phyloP scores from a whole-genome alignment of 2,329 filamentous ascomycete species.

The Canariomyces notabilis region DNA sequence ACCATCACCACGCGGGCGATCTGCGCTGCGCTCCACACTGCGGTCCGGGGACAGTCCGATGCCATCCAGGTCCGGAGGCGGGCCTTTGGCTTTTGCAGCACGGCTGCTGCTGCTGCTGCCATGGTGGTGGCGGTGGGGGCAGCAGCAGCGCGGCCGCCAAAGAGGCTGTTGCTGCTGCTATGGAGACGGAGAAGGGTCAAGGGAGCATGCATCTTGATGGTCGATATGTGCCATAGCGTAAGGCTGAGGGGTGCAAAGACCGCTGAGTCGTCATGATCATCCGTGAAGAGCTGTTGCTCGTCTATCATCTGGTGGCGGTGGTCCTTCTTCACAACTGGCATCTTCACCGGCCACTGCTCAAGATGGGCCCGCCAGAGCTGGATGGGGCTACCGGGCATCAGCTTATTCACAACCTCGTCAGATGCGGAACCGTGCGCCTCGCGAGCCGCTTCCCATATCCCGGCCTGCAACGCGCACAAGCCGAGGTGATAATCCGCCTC shows the following conservation, averaged over 20 bases:
- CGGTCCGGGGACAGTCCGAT: conserved; percentile 5
- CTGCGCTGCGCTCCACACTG: conserved; percentile 3
- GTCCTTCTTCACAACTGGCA: not conserved
- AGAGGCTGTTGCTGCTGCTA: not conserved
- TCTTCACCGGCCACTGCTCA: not conserved
- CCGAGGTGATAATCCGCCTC: conserved; percentile 7
- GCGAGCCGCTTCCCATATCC: conserved; percentile 8
- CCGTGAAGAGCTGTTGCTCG: not conserved
- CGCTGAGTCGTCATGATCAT: not conserved
- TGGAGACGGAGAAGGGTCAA: conserved; percentile 1
- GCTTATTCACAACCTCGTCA: conserved; percentile 9
- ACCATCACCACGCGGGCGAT: not conserved
- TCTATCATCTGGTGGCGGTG: not conserved
- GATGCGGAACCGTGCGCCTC: conserved; percentile 8
- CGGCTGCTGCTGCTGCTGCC: too few species aligned
- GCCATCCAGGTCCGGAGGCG: conserved; percentile 4
- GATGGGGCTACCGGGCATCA: conserved; percentile 1
- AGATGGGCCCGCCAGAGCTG: conserved; percentile 4
- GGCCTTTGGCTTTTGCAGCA: conserved; percentile 2
- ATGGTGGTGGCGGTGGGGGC: not conserved
- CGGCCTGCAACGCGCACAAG: conserved; percentile 8
- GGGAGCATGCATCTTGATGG: conserved; percentile 10
- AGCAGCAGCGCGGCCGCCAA: not conserved
- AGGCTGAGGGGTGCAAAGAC: not conserved
- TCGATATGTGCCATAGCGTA: conserved; percentile 9